Conservation (phyloP, 495 filamentous ascomycete species). For the Hypoxylon fuscum region DNA sequence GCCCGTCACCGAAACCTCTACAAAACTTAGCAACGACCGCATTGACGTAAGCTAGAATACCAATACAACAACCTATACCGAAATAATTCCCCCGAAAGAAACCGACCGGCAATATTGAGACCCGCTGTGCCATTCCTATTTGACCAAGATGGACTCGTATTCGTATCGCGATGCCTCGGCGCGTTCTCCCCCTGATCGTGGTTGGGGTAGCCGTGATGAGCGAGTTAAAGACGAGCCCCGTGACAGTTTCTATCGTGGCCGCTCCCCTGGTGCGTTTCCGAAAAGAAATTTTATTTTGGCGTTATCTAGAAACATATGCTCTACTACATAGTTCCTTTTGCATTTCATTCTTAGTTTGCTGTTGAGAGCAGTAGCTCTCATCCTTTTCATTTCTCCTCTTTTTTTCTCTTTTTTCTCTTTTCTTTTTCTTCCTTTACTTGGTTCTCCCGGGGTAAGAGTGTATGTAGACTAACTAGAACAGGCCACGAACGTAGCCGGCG, state of each 20-base stretch:
- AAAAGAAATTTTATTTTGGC: conserved; percentile 18
- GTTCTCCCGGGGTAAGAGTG: background rate
- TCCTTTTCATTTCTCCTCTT: no score
- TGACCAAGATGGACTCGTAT: conserved; percentile 55
- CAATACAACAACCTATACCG: background rate
- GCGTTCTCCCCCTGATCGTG: conserved; percentile 60
- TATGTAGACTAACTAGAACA: conserved; percentile 38
- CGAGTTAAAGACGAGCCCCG: conserved; percentile 58
- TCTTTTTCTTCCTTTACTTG: no score
- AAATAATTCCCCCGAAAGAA: background rate
- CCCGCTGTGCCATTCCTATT: background rate
- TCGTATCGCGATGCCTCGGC: conserved; percentile 55
- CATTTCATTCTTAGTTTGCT: conserved; percentile 2
- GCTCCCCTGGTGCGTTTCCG: conserved; percentile 63
- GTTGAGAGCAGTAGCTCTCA: background rate
- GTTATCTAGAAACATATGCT: no score
- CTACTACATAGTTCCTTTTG: no score
- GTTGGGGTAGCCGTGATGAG: conserved; percentile 61
- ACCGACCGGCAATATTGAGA: conserved; percentile 1
- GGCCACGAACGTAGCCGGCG: conserved; percentile 54
- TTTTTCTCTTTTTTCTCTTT: no score
- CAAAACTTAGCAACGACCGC: conserved; percentile 10
- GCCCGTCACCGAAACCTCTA: background rate
- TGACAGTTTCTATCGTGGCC: conserved; percentile 62
- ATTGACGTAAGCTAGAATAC: background rate